Conservation (phyloP, 306 rosid species). For the Quercus wislizeni region DNA sequence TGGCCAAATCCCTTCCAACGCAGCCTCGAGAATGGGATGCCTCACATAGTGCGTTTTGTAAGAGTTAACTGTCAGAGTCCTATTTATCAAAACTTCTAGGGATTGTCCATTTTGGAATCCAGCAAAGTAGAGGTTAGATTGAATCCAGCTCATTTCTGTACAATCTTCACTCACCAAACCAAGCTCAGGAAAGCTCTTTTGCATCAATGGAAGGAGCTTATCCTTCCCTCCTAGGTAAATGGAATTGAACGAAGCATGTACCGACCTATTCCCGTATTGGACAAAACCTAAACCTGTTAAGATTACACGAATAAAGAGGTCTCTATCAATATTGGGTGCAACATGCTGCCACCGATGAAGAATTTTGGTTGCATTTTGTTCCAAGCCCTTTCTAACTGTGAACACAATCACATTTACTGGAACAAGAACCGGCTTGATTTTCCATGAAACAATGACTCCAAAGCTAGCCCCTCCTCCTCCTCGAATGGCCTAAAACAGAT, state of each 20-base stretch:
- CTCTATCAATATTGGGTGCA: neutral
- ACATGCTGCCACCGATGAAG: slow-evolving; percentile 16
- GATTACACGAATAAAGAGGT: slow-evolving; percentile 1
- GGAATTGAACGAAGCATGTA: slow-evolving; percentile 9
- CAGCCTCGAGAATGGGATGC: too few relatives aligned
- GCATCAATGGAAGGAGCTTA: slow-evolving; percentile 16
- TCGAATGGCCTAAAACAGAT: slow-evolving; percentile 23
- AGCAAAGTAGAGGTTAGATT: too few relatives aligned
- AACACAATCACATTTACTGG: slow-evolving; percentile 21
- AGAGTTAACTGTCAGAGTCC: too few relatives aligned
- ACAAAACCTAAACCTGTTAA: neutral
- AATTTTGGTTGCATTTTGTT: slow-evolving; percentile 19
- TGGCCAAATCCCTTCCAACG: too few relatives aligned
- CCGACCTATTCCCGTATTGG: neutral
- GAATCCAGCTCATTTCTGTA: slow-evolving; percentile 19
- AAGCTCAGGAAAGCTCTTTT: slow-evolving; percentile 13
- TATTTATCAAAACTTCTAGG: too few relatives aligned
- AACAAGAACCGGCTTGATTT: slow-evolving; percentile 10
- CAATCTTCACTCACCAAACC: slow-evolving; percentile 7
- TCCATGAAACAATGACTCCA: slow-evolving; percentile 21
- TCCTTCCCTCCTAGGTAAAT: slow-evolving; percentile 20
- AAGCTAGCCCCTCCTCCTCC: slow-evolving; percentile 29
- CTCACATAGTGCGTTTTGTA: too few relatives aligned
- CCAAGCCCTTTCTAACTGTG: neutral
- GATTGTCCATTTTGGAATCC: too few relatives aligned